Evolutionary conservation across 176 grass and related monocot species (phyloP).

Genomic region (Phragmites australis): DNA sequence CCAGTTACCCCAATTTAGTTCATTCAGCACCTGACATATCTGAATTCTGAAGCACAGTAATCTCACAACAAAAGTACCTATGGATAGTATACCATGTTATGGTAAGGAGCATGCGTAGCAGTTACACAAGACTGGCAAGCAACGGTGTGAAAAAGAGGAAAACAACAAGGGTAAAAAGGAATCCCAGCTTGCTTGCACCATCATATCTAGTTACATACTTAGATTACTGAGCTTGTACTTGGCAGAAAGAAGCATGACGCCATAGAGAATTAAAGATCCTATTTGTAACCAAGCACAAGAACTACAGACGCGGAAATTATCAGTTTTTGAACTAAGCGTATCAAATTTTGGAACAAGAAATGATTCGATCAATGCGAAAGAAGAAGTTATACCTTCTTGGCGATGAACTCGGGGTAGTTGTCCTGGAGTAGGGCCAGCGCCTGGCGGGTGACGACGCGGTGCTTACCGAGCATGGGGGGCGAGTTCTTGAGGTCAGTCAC

Average conservation of each 20-base stretch:
- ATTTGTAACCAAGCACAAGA: conserved; percentile 12
- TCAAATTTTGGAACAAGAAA: not conserved
- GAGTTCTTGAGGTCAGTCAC: conserved; percentile 97
- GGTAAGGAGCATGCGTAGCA: not conserved
- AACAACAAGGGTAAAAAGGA: not conserved
- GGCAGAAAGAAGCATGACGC: not conserved
- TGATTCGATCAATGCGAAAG: not conserved
- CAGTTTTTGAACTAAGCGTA: not conserved
- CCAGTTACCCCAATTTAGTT: not conserved
- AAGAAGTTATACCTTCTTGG: conserved; percentile 67
- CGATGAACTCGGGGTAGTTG: conserved; percentile 96
- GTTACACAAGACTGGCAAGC: not conserved
- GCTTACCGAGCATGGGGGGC: conserved; percentile 85
- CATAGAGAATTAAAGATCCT: not conserved
- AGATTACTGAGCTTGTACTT: not conserved
- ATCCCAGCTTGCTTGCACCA: conserved; percentile 12
- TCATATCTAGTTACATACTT: not conserved
- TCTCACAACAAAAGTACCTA: not conserved
- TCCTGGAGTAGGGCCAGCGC: conserved; percentile 81
- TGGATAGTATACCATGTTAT: conserved; percentile 3
- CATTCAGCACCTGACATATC: not conserved
- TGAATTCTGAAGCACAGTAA: not conserved
- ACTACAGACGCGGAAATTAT: not conserved
- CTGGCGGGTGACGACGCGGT: conserved; percentile 74
- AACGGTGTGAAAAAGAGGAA: not conserved